A percentile compares a stretch with the other conserved stretches of the same genome.
Evolutionary conservation across 768 basidiomycete genomes (phyloP).

Genomic region (Rhodotorula graminis): DNA sequence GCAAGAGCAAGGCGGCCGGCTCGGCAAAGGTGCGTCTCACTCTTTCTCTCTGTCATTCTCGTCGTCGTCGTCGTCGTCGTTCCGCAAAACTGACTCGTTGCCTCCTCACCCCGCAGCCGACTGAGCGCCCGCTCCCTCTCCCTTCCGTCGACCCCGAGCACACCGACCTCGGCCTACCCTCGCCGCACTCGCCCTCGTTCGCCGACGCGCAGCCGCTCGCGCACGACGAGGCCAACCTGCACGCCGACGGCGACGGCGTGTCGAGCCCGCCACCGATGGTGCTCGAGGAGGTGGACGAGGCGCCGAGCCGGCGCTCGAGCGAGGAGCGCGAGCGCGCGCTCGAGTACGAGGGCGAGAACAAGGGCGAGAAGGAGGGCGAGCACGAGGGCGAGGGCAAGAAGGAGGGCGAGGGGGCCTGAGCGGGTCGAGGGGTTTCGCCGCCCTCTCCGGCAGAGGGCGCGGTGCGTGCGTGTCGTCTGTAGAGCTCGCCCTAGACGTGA

Average conservation of each 20-base stretch:
- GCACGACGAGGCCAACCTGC: not conserved
- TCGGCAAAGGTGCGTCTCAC: slow-evolving; percentile 1
- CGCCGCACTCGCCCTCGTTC: slow-evolving; percentile 12
- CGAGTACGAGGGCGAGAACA: not conserved
- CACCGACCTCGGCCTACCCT: slow-evolving; percentile 14
- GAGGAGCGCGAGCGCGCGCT: not conserved
- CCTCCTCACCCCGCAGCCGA: not conserved
- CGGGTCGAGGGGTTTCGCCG: too few relatives aligned
- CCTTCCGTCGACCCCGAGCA: slow-evolving; percentile 18
- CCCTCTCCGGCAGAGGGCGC: not conserved
- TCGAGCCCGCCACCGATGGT: slow-evolving; percentile 19
- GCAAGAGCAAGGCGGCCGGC: slow-evolving; percentile 12
- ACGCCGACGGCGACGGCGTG: not conserved
- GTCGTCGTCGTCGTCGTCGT: not conserved
- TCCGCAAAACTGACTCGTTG: too few relatives aligned
- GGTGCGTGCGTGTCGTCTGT: not conserved
- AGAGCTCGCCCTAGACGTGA: too few relatives aligned
- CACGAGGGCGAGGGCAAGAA: slow-evolving; percentile 7
- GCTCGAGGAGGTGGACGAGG: slow-evolving; percentile 23
- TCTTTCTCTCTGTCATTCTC: not conserved
- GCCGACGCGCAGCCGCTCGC: not conserved
- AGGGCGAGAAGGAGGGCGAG: not conserved
- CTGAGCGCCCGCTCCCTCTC: slow-evolving; percentile 7
- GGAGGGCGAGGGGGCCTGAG: too few relatives aligned
- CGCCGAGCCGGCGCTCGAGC: not conserved